Evolutionary conservation across 164 flowering plant genomes (phyloP), one percentile per base, ranked within the genome.

Genomic region (Santalum album): DNA sequence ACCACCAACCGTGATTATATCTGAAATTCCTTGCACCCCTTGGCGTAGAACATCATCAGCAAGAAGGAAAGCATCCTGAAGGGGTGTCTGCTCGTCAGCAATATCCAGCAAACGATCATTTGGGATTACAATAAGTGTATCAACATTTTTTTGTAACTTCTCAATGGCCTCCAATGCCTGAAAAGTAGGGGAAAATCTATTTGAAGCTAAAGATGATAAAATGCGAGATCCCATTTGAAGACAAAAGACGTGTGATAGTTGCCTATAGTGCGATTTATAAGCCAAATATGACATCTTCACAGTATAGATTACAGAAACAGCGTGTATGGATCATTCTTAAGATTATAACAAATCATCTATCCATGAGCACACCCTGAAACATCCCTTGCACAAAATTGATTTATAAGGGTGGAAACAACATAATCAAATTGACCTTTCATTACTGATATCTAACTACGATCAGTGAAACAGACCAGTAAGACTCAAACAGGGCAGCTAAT

Each of bases 1-100:
- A 29, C 34, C 34, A 74, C 90, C 65, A 53, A 94, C 99, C 17
- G 90, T 94, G 67, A 94, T 90, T 38, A 94, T 94, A 63, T 94
- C 99, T 21, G 99, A 87, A 62, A 94, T 90, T 75, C 99, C 99
- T 76, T 94, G 99, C 16, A 94, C 97, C 38, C 99, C 99, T 74
- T 94, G 97, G 42, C 99, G 97, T 43, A 94, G 69, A 48, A 94
- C 99, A 80, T 94, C 99, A 78, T 94, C 99, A 49, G 97, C 99
- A 54, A 94, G 86, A 65, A 82, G 88, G 62, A 94, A 94, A 59
- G 99, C 97, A 69, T 94, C 97, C 69, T 90, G 97, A 61, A 94
- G 97, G 22, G 97, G 77, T 47, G 89, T 90, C 51, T 87, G 90
- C 65, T 90, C 99, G 74, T 90, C 95, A 49, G 90, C 90, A 61